Evolutionary conservation across 139 green algal genomes (phyloP), one percentile per base, ranked within the genome.

Genomic region (Coelastrella sp.): DNA sequence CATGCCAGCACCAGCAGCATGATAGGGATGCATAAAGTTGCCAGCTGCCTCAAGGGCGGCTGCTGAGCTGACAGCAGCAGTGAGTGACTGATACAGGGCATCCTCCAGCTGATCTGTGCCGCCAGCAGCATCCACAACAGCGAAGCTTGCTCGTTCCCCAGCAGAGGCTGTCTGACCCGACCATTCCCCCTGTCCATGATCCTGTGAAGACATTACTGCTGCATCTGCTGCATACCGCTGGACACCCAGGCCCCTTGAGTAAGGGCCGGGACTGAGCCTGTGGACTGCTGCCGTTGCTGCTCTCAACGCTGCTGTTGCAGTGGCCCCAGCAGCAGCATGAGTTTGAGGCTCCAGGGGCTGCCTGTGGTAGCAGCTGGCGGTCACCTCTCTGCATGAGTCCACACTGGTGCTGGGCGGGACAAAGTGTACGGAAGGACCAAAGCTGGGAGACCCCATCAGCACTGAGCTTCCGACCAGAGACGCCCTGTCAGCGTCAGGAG

Each of bases 221-320:
- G 84, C 84, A 88, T 88, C 68, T 58, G 84, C 84, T 25, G 84
- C 84, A 49, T 88, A 88, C 8, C 84, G 66, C 68, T 82, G 84
- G 27, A 80, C 68, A 8, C 84, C 84, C 6, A 88, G 35, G 68
- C 20, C 81, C 14, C 84, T 25, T 8, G 65, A 14, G 68, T 88
- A 88, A 0, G 84, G 84, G 56, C 8, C 20, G 5, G 84, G 20
- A 25, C 20, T 58, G 1, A 88, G 60, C 27, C 84, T 49, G 4
- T 82, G 84, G 27, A 88, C 82, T 87, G 82, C 82, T 81, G 84
- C 84, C 58, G 84, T 65, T n/a, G 84, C 84, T 65, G 84, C 68
- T n/a, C 14, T 19, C 68, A 88, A 19, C 0, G 84, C 84, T 81
- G 84, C 68, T 58, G 84, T 27, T 80, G 84, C 84, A 70, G 11